Percentiles rank a stretch among this genome's conserved stretches.
These are phyloP conservation scores for Selaginella tamariscina DNA, from an alignment of 75 land plant species.

Conservation along the genomic window DNA sequence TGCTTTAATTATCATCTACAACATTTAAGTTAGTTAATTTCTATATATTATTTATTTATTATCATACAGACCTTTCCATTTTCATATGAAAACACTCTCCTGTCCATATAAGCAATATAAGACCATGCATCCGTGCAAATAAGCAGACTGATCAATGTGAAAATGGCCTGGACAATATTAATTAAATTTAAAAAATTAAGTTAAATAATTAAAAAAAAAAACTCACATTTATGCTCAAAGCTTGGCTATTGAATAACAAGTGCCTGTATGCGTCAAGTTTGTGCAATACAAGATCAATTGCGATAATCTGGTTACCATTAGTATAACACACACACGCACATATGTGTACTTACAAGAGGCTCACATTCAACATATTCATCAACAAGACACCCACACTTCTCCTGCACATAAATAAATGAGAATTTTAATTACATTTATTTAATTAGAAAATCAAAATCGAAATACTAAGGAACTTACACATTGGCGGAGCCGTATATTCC, in stretches of 20 bases:
- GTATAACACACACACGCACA: too few species aligned
- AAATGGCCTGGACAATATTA: background rate
- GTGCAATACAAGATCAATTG: background rate
- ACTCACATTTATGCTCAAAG: background rate
- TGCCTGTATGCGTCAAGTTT: background rate
- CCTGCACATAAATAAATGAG: background rate
- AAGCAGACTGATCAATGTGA: background rate
- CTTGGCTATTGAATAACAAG: background rate
- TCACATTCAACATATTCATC: background rate
- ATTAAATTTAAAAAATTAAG: background rate
- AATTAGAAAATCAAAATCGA: background rate
- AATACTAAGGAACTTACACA: background rate
- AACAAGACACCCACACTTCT: background rate
- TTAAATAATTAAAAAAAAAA: background rate
- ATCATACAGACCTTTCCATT: background rate
- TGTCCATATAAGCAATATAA: background rate
- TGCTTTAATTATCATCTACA: background rate
- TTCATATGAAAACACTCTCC: too few species aligned
- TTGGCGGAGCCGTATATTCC: background rate
- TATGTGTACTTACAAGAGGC: background rate
- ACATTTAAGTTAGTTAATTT: background rate
- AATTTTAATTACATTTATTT: background rate
- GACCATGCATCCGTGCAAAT: background rate
- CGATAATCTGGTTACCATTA: background rate
- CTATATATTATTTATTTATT: background rate